Base-by-base conservation (phyloP, 2,329 filamentous ascomycete species). In the Onygenales sp. region DNA sequence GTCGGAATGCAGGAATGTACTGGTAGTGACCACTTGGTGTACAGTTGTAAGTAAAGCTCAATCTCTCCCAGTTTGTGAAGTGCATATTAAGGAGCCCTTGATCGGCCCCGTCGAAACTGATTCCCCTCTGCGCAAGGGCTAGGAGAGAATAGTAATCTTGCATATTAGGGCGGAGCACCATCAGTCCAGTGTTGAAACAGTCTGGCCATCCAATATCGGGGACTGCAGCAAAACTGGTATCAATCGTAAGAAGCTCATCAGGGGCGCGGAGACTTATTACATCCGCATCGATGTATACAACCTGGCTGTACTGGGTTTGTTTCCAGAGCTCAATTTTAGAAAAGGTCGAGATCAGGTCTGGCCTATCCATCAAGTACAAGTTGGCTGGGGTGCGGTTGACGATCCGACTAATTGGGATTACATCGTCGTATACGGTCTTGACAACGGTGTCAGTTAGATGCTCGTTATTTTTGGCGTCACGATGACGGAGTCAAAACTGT, bases 141-240 rank as follows among this genome's bases (percentile, higher is more conserved):
- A 84, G 77, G 66, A 98, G 78, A 43, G 89, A 87, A 72, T 89
- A 85, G 71, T 91, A 97, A 60, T 95, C 91, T 54, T 85, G 86
- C 79, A 91, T 77, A 70, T 92, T 86, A 36, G 93, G 93, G 13
- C 79, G 85, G 55, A 98, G 72, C 38, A 90, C 89, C 89, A 98
- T 94, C 62, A 98, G 83, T 64, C 93, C 93, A n/a, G 87, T 90
- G 72, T 98, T 98, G 82, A 97, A 97, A 57, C 91, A 81, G 72
- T 98, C 93, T 36, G 93, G 93, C 93, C 93, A 98, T 61, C 93
- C 93, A 63, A 97, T 90, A 70, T 98, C 93, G 35, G 93, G 91
- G 9, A 88, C 90, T 2, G 93, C 83, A 31, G 83, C 82, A 61
- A 86, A 85, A 31, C 74, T 63, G 36, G 76, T 76, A 9, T 80